These are phyloP conservation scores for Diplocarpon rosae DNA, from an alignment of 2,329 filamentous ascomycete genomes.

Conservation along the genomic window DNA sequence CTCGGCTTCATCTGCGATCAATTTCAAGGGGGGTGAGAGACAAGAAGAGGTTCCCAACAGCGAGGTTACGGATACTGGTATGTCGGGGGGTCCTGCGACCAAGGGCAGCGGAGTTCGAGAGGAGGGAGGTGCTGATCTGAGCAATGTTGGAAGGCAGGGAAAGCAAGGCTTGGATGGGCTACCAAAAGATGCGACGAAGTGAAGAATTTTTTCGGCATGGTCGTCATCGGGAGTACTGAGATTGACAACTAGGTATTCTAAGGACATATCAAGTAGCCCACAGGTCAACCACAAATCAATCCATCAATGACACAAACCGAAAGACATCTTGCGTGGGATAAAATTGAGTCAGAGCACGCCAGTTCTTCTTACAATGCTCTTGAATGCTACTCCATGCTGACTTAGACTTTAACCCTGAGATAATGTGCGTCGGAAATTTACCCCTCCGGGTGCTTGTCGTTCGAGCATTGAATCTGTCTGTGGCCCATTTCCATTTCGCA, in stretches of 20 bases:
- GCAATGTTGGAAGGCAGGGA: constrained; percentile 51
- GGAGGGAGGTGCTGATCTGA: constrained; percentile 41
- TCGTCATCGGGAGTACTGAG: neutral
- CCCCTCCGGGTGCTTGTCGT: neutral
- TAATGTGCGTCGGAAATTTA: neutral
- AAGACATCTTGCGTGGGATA: too few species aligned
- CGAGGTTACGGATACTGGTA: constrained; percentile 37
- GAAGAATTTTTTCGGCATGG: neutral
- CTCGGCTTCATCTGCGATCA: constrained; percentile 57
- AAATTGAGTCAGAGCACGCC: too few species aligned
- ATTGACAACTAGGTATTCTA: neutral
- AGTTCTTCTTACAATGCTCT: too few species aligned
- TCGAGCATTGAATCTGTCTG: neutral
- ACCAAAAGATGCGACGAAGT: constrained; percentile 39
- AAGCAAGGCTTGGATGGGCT: constrained; percentile 43
- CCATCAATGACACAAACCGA: too few species aligned
- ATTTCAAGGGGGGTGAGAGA: constrained; percentile 44
- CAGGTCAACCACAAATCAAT: too few species aligned
- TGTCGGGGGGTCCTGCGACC: constrained; percentile 46
- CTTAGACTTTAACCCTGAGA: neutral
- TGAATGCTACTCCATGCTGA: too few species aligned
- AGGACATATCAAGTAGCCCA: too few species aligned
- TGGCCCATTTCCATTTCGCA: neutral
- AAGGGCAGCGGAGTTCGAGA: constrained; percentile 40
- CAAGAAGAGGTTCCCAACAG: constrained; percentile 43